Conservation (phyloP, 768 basidiomycete species). For the Leucogyrophana mollusca region DNA sequence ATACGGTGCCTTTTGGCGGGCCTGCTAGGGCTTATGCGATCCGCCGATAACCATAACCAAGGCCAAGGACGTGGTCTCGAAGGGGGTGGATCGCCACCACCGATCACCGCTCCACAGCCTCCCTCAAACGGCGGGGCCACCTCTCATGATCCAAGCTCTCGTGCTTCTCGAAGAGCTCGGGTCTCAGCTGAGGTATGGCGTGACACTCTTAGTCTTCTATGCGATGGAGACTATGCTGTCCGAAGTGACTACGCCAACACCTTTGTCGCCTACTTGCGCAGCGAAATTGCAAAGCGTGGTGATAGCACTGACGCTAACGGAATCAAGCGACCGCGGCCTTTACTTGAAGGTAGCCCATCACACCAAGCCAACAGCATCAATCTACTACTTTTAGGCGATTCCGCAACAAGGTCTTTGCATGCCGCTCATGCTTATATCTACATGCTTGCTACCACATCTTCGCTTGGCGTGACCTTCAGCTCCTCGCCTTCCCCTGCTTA, state of each 20-base stretch:
- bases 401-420: constrained; percentile 70
- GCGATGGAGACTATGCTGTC: constrained; percentile 75
- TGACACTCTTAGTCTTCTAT: constrained; percentile 82
- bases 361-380: constrained; percentile 46
- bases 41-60: constrained; percentile 51
- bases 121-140: constrained; percentile 24
- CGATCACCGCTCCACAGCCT: constrained; percentile 14
- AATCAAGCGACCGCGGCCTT: constrained; percentile 42
- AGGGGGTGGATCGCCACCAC: constrained; percentile 21
- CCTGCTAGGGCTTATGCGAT: constrained; percentile 66
- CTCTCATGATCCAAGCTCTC: constrained; percentile 28
- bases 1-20: constrained; percentile 70
- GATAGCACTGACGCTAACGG: constrained; percentile 49
- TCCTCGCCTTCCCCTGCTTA: constrained; percentile 42
- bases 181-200: constrained; percentile 88
- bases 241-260: constrained; percentile 75
- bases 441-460: constrained; percentile 70
- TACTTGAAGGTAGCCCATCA: constrained; percentile 47
- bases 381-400: constrained; percentile 54
- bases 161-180: constrained; percentile 55
- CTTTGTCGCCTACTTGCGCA: constrained; percentile 71
- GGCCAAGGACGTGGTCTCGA: constrained; percentile 14
- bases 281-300: constrained; percentile 69
- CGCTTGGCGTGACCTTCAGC: constrained; percentile 48
- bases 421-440: constrained; percentile 81